Percentiles rank a stretch among this genome's conserved stretches.
Conservation (phyloP, 1,284 basidiomycete species). For the Cutaneotrichosporon sp. region DNA sequence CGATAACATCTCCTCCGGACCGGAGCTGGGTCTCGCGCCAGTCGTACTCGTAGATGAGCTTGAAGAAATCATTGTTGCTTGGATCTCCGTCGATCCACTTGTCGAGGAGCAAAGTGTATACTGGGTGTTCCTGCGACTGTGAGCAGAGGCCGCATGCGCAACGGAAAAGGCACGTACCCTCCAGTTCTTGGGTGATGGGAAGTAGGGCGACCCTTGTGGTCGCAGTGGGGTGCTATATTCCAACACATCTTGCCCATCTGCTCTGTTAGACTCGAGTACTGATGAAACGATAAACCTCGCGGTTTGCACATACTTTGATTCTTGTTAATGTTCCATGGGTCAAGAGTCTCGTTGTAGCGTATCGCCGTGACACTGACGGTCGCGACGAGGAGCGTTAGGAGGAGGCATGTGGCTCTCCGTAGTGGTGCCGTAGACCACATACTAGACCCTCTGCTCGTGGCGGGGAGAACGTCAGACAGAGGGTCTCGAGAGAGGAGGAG, state of each 20-base stretch:
- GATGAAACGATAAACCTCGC: not conserved
- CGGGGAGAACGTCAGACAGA: conserved; percentile 1
- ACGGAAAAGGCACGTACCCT: conserved; percentile 48
- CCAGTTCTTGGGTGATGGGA: conserved; percentile 78
- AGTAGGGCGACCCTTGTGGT: conserved; percentile 52
- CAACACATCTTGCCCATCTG: conserved; percentile 59
- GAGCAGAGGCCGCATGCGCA: conserved; percentile 31
- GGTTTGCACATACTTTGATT: conserved; percentile 60
- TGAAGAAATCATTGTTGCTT: conserved; percentile 80
- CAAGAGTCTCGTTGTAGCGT: conserved; percentile 65
- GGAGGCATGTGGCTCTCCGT: not conserved
- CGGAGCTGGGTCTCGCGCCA: conserved; percentile 80
- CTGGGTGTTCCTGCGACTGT: conserved; percentile 56
- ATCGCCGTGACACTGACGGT: conserved; percentile 17
- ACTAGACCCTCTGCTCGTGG: conserved; percentile 12
- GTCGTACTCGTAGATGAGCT: conserved; percentile 72
- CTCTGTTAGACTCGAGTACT: not conserved
- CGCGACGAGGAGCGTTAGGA: conserved; percentile 5
- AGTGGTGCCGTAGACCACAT: not conserved
- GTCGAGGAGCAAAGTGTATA: conserved; percentile 80
- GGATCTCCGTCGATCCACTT: conserved; percentile 90
- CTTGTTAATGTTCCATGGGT: conserved; percentile 75
- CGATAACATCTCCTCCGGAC: conserved; percentile 76
- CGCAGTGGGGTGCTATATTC: conserved; percentile 59
- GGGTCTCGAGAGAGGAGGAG: not conserved